Percentiles rank a stretch among this genome's conserved stretches.
phyloP scores from a whole-genome alignment of 2,329 filamentous ascomycete species.

The Colletotrichum orbiculare region DNA sequence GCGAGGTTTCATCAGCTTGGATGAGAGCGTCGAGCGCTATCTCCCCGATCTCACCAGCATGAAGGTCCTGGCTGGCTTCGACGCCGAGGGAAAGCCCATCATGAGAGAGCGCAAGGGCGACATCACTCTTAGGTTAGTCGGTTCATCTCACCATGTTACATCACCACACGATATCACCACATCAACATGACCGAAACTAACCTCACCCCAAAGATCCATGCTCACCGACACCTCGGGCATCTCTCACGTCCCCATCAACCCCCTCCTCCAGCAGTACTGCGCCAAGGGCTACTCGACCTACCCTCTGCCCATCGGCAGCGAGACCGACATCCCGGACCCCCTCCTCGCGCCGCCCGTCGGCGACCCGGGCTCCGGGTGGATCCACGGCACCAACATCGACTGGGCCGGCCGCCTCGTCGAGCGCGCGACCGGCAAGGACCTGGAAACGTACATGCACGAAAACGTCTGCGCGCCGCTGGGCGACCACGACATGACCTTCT shows the following conservation, averaged over 20 bases:
- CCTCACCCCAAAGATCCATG: constrained; percentile 40
- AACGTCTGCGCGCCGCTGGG: constrained; percentile 50
- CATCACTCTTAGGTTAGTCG: constrained; percentile 56
- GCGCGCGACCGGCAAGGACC: constrained; percentile 52
- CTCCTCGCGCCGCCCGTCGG: constrained; percentile 10
- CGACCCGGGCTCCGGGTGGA: constrained; percentile 47
- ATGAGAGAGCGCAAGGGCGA: constrained; percentile 45
- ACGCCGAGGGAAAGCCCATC: constrained; percentile 50
- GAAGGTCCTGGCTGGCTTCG: constrained; percentile 60
- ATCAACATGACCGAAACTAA: background rate
- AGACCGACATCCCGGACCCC: constrained; percentile 4
- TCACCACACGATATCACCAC: no score
- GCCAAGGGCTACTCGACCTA: constrained; percentile 11
- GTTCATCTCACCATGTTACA: background rate
- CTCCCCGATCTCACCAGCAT: constrained; percentile 61
- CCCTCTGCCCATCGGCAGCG: background rate
- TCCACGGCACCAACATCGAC: constrained; percentile 61
- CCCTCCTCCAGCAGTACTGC: constrained; percentile 41
- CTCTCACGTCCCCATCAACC: constrained; percentile 55
- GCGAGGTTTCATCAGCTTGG: constrained; percentile 57
- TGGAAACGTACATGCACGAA: constrained; percentile 56
- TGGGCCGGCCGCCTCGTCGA: constrained; percentile 65
- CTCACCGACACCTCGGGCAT: constrained; percentile 63
- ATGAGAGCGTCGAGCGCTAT: constrained; percentile 55
- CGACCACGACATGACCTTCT: constrained; percentile 26